Evolutionary conservation across 2,329 filamentous ascomycete species (phyloP), one percentile per base, ranked within the genome.

Genomic region (Periconia macrospinosa): DNA sequence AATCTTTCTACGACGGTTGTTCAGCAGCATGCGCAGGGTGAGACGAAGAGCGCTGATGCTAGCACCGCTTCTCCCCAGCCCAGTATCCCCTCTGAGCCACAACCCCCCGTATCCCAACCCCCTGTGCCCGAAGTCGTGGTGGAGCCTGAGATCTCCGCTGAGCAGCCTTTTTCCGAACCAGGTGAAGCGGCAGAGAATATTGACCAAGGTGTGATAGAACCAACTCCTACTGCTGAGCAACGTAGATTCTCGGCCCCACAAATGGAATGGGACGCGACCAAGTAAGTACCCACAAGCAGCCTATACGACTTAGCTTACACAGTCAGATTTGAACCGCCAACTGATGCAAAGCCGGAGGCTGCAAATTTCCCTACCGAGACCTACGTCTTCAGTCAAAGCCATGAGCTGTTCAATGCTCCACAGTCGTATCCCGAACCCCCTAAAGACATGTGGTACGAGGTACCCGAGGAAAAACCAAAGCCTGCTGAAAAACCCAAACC

Each of bases 401-500:
- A 81, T 17, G 75, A 85, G 33, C 85, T 90, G 10, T 97, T 95
- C 74, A 83, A 90, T 50, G 84, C 92, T 30, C 92, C 92, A 17
- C 75, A 79, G 55, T 81, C 84, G 49, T 94, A 96, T 66, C 90
- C 92, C 2, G 90, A 91, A 67, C 90, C 91, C 17, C 91, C 92
- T 0, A 89, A 83, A 71, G 84, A 92, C 67, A 92, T 96, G 90
- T 94, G 88, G 82, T 96, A 94, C 70, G 80, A 93, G 64, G 83
- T 95, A 35, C 92, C 92, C 6, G 69, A 85, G 52, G 58, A 64
- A 10, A 75, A 81, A 58, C 81, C 84, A 54, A 78, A 79, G 17
- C 84, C 85, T 19, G 81, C 84, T 45, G 79, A 86, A 59, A 83
- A 78, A 56, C 83, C 86, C 14, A 81, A 83, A 45, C 82, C 86